Evolutionary conservation across 352 stramenopile genomes (phyloP), one percentile per base, ranked within the genome.

Genomic region (Phytopythium chamaehyphon): DNA sequence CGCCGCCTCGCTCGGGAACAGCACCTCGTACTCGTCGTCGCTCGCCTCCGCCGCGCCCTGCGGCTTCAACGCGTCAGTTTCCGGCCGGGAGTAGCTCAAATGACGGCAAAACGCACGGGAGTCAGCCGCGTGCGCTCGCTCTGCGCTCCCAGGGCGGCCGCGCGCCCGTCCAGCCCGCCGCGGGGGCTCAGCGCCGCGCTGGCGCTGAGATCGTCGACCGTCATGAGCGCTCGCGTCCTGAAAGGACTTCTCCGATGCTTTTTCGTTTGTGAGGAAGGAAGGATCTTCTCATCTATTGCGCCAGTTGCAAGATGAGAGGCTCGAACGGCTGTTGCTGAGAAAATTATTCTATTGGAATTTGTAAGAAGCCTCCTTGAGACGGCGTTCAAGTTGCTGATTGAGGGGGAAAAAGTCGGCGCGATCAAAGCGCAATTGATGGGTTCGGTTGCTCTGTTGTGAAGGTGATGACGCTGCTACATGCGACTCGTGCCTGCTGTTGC

Each of bases 21-120:
- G 47, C 18, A 87, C 57, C 40, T 89, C 76, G 48, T 90, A 89
- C 48, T 88, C 73, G 40, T 36, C 43, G 43, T 38, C 43, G 43
- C 23, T 28, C 21, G 7, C 6, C 43, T 48, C 6, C 5, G 28
- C 28, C 5, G 28, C 28, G 5, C 28, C 28, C 28, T 33, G 28
- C 28, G 28, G 28, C 28, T 5, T 10, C 28, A 36, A 47, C 40
- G 2, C 22, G 21, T 46, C 16, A 14, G 9, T n/a, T 21, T 46
- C n/a, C n/a, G 11, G 15, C 19, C 19, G 19, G 7, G 21, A 46
- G 39, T 19, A 14, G 22, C 22, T 11, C 40, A 23, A 15, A 22
- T 31, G 22, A 47, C 40, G 40, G 5, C 28, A 5, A 33, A 9
- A 33, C 26, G 21, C 40, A 26, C 40, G 22, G 40, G 40, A 6